Percentiles rank a stretch among this genome's conserved stretches.
phyloP scores from a whole-genome alignment of 2,329 filamentous ascomycete genomes.

The Scytalidium sp. region DNA sequence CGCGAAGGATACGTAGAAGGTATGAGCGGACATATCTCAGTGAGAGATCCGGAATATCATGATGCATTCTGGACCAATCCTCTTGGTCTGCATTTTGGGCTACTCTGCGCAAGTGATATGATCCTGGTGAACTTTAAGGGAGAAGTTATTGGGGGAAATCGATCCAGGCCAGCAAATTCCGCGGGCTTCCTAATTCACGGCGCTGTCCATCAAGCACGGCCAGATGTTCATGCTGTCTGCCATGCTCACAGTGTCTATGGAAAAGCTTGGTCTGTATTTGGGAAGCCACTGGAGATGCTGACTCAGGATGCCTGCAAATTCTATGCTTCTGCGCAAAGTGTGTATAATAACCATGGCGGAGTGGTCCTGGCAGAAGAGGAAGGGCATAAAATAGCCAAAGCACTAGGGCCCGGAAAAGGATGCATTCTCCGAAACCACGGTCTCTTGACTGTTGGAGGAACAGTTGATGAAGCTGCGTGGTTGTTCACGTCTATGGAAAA shows the following conservation, averaged over 20 bases:
- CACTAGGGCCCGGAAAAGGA: slow-evolving; percentile 45
- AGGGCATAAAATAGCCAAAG: slow-evolving; percentile 42
- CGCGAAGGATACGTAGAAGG: slow-evolving; percentile 37
- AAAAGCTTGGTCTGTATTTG: slow-evolving; percentile 58
- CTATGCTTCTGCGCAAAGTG: slow-evolving; percentile 33
- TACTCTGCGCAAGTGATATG: slow-evolving; percentile 60
- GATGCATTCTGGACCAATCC: slow-evolving; percentile 42
- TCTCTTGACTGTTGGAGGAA: slow-evolving; percentile 21
- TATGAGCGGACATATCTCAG: slow-evolving; percentile 37
- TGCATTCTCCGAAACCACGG: slow-evolving; percentile 50
- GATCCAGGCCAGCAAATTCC: slow-evolving; percentile 35
- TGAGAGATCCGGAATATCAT: slow-evolving; percentile 13
- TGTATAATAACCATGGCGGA: slow-evolving; percentile 43
- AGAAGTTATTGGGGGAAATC: slow-evolving; percentile 59
- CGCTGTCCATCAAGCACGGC: slow-evolving; percentile 53
- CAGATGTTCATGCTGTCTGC: slow-evolving; percentile 53
- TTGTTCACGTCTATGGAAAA: slow-evolving; percentile 38
- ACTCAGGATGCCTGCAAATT: slow-evolving; percentile 55
- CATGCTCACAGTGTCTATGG: slow-evolving; percentile 56
- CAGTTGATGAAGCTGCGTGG: slow-evolving; percentile 38
- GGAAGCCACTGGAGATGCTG: slow-evolving; percentile 38
- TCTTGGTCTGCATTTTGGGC: slow-evolving; percentile 58
- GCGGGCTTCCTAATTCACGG: slow-evolving; percentile 45
- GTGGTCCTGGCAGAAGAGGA: slow-evolving; percentile 51
- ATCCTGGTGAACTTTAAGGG: slow-evolving; percentile 62